Conservation (phyloP, 2,329 filamentous ascomycete genomes). For the Trichoderma sp. region DNA sequence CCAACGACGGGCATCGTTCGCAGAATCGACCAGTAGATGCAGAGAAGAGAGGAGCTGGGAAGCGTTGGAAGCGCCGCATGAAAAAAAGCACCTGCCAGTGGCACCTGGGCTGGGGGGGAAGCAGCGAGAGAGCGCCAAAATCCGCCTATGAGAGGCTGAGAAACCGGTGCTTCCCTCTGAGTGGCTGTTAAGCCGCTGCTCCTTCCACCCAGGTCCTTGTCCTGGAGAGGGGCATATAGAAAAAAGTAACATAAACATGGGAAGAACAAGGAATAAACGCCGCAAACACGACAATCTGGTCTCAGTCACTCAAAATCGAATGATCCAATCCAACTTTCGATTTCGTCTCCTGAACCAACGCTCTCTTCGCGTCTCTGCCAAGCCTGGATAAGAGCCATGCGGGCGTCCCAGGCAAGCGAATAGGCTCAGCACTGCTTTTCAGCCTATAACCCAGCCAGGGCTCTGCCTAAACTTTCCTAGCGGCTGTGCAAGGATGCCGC, state of each 20-base stretch:
- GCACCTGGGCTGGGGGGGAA: neutral
- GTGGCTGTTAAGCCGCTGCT: constrained; percentile 28
- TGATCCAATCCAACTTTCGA: neutral
- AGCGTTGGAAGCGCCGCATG: constrained; percentile 14
- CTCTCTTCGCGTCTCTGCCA: neutral
- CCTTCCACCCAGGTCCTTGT: constrained; percentile 29
- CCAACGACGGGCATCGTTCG: neutral
- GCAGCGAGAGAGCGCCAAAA: constrained; percentile 7
- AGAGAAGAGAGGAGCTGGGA: neutral
- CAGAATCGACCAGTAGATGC: neutral
- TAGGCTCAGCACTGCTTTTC: constrained; percentile 11
- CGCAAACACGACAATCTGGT: neutral
- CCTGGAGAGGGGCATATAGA: neutral
- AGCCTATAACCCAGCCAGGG: constrained; percentile 12
- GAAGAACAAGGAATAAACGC: neutral
- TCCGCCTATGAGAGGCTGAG: constrained; percentile 27
- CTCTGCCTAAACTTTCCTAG: neutral
- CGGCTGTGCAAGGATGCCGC: neutral
- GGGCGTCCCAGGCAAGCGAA: neutral
- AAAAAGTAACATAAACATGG: neutral
- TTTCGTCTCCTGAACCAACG: neutral
- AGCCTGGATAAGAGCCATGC: constrained; percentile 2
- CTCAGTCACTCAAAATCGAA: neutral
- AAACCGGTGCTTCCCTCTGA: constrained; percentile 29
- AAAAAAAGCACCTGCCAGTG: neutral